Evolutionary conservation across 306 rosid genomes (phyloP).

Genomic region (Cicer chorassanicum): DNA sequence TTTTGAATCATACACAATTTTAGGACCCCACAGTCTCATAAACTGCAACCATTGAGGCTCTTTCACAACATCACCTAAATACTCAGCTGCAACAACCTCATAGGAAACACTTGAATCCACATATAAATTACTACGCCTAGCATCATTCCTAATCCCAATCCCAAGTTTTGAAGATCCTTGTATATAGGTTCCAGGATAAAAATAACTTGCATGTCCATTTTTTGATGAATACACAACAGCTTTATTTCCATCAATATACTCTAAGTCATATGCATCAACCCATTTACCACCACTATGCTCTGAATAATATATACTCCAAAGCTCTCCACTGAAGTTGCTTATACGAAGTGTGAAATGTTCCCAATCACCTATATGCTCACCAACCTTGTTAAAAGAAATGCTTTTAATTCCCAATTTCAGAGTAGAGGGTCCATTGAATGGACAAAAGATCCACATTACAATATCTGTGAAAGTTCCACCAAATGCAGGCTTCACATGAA

Average conservation of each 20-base stretch:
- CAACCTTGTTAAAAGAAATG: constrained; percentile 62
- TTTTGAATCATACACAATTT: constrained; percentile 53
- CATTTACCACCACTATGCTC: constrained; percentile 58
- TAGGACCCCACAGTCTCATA: constrained; percentile 57
- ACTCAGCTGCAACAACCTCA: constrained; percentile 52
- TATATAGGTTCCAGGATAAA: constrained; percentile 51
- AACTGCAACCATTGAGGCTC: constrained; percentile 61
- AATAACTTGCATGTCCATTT: constrained; percentile 52
- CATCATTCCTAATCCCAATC: constrained; percentile 50
- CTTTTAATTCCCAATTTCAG: constrained; percentile 65
- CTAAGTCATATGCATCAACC: constrained; percentile 51
- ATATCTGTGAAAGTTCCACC: constrained; percentile 90
- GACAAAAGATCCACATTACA: constrained; percentile 92
- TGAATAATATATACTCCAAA: constrained; percentile 56
- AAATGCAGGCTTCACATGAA: constrained; percentile 87
- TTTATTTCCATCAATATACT: constrained; percentile 50
- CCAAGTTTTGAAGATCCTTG: constrained; percentile 58
- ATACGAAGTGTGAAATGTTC: constrained; percentile 79
- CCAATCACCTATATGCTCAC: constrained; percentile 85
- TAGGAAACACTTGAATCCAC: constrained; percentile 49
- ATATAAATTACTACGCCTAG: constrained; percentile 41
- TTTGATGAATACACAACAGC: constrained; percentile 52
- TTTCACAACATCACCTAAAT: constrained; percentile 49
- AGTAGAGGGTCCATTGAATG: constrained; percentile 91
- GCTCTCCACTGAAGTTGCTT: constrained; percentile 53